Conservation (phyloP, 768 basidiomycete species). For the Xerocomellus intermedius region DNA sequence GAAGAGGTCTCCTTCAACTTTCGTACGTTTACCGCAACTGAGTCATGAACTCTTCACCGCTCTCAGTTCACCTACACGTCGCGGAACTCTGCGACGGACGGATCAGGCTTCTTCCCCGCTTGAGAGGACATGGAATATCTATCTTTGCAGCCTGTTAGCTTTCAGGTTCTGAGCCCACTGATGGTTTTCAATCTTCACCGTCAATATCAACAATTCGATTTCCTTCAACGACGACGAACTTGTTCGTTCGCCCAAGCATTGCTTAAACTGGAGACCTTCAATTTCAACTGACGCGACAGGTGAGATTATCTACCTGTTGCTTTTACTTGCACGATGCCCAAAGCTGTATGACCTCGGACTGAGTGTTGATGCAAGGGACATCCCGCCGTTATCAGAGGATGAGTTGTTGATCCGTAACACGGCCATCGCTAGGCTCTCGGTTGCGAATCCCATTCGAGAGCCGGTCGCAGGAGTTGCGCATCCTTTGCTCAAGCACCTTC, state of each 20-base stretch:
- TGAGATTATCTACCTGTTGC: neutral
- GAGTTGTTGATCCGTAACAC: constrained; percentile 2
- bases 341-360: neutral
- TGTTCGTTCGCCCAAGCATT: neutral
- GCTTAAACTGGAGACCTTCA: constrained; percentile 1
- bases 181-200: too few species aligned
- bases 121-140: too few species aligned
- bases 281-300: neutral
- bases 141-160: too few species aligned
- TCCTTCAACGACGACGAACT: constrained; percentile 10
- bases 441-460: neutral
- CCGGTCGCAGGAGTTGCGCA: neutral
- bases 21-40: too few species aligned
- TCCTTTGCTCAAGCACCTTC: neutral
- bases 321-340: neutral
- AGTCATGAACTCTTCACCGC: too few species aligned
- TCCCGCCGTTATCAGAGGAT: neutral
- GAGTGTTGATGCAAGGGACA: too few species aligned
- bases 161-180: too few species aligned
- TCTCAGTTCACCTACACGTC: too few species aligned
- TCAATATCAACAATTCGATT: neutral
- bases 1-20: too few species aligned
- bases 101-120: too few species aligned
- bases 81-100: too few species aligned
- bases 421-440: neutral